These are phyloP conservation scores for Sclerotiophoma versabilis DNA, from an alignment of 2,329 filamentous ascomycete genomes.

Conservation along the genomic window DNA sequence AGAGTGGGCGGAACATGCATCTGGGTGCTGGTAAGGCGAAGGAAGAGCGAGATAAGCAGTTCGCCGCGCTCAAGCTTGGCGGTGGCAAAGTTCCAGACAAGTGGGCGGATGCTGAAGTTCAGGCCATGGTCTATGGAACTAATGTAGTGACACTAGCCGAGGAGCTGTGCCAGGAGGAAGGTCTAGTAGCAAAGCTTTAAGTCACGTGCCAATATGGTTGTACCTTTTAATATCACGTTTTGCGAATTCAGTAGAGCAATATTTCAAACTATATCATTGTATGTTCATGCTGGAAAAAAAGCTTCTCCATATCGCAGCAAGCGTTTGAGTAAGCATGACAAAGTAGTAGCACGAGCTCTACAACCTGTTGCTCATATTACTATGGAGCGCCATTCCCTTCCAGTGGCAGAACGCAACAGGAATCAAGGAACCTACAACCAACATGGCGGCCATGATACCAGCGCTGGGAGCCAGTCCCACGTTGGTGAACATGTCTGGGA, in stretches of 20 bases:
- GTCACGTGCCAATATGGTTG: not conserved
- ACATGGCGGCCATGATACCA: constrained; percentile 47
- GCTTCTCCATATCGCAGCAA: no score
- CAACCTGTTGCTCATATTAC: constrained; percentile 23
- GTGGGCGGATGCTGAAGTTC: constrained; percentile 61
- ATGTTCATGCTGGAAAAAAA: not conserved
- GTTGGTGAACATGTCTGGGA: constrained; percentile 50
- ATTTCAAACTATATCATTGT: not conserved
- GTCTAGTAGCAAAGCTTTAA: constrained; percentile 21
- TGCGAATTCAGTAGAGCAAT: not conserved
- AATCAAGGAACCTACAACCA: constrained; percentile 34
- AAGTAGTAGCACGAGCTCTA: not conserved
- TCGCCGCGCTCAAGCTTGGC: constrained; percentile 56
- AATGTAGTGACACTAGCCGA: constrained; percentile 56
- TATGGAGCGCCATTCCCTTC: constrained; percentile 29
- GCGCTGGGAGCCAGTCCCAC: constrained; percentile 48
- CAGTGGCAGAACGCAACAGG: constrained; percentile 37
- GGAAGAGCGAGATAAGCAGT: constrained; percentile 64
- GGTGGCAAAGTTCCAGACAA: constrained; percentile 58
- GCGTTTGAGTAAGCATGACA: not conserved
- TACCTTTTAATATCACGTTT: not conserved
- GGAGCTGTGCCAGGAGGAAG: constrained; percentile 50
- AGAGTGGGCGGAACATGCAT: constrained; percentile 62
- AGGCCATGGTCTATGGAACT: constrained; percentile 57
- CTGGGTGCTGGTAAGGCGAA: constrained; percentile 65